Evolutionary conservation across 164 flowering plant genomes (phyloP).

Genomic region (Kingdonia uniflora): DNA sequence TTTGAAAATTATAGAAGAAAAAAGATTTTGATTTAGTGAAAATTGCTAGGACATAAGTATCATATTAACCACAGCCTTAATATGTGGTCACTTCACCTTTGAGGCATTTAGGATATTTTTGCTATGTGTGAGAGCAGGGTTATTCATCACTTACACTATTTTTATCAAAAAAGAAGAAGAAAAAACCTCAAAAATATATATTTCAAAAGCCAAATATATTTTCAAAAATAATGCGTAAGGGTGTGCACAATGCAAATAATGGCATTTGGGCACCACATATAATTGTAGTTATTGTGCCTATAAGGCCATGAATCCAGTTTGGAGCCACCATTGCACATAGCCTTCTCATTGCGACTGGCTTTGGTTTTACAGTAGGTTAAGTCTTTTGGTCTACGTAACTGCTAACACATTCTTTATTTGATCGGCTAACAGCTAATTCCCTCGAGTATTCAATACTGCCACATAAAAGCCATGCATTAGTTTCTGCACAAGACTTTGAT

Average conservation of each 20-base stretch:
- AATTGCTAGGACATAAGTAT: too few species aligned
- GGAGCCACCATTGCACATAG: constrained; percentile 73
- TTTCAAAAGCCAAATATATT: too few species aligned
- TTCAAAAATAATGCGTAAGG: too few species aligned
- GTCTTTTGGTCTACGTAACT: constrained; percentile 32
- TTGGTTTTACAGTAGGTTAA: constrained; percentile 22
- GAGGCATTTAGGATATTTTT: too few species aligned
- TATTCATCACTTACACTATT: too few species aligned
- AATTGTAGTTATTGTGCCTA: constrained; percentile 56
- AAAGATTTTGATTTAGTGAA: too few species aligned
- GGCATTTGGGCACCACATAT: constrained; percentile 92
- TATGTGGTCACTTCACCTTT: too few species aligned
- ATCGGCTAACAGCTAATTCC: constrained; percentile 68
- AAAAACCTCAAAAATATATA: too few species aligned
- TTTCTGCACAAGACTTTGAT: background rate
- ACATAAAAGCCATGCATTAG: background rate
- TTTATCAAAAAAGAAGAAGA: too few species aligned
- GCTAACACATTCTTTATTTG: constrained; percentile 60
- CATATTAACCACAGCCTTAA: too few species aligned
- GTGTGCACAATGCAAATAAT: constrained; percentile 83
- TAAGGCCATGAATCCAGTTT: constrained; percentile 64
- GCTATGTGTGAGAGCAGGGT: too few species aligned
- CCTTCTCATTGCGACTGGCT: constrained; percentile 43
- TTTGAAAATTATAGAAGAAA: too few species aligned
- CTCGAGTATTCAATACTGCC: constrained; percentile 52